phyloP scores from a whole-genome alignment of 2,329 filamentous ascomycete genomes.

The Penicillium sp. region DNA sequence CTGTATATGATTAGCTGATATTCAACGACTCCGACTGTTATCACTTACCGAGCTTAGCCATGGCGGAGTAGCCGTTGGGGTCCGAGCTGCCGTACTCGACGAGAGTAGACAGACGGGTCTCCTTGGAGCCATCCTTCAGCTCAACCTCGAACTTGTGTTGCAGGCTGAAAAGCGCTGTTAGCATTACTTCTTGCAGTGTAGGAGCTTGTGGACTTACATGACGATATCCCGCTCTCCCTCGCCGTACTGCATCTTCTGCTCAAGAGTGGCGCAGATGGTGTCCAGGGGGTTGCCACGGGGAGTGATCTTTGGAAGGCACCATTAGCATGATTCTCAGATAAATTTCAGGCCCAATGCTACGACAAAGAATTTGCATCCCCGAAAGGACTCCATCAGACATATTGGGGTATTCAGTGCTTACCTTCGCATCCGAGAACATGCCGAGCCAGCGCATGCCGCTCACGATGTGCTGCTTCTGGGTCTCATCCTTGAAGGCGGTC shows the following conservation, averaged over 20 bases:
- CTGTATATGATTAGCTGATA: constrained; percentile 35
- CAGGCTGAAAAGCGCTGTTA: constrained; percentile 24
- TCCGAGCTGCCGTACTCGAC: constrained; percentile 72
- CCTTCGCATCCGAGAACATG: constrained; percentile 66
- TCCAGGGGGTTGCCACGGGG: constrained; percentile 81
- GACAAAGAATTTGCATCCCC: no score
- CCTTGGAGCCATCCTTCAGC: constrained; percentile 74
- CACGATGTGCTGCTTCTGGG: constrained; percentile 69
- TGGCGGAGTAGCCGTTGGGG: constrained; percentile 77
- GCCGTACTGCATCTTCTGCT: constrained; percentile 89
- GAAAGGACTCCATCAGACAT: no score
- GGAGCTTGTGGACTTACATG: constrained; percentile 44
- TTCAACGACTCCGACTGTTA: background rate
- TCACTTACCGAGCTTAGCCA: constrained; percentile 67
- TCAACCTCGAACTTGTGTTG: constrained; percentile 75
- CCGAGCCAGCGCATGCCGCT: constrained; percentile 73
- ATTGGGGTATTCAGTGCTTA: background rate
- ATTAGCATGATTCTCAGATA: background rate
- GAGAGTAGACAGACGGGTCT: constrained; percentile 80
- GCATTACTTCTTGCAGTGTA: background rate
- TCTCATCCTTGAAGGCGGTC: constrained; percentile 71
- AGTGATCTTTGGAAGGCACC: constrained; percentile 53
- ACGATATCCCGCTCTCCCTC: constrained; percentile 83
- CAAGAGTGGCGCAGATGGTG: constrained; percentile 85
- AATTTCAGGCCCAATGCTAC: no score